These are phyloP conservation scores for Curvularia hawaiiensis DNA, from an alignment of 2,329 filamentous ascomycete genomes.

Conservation along the genomic window DNA sequence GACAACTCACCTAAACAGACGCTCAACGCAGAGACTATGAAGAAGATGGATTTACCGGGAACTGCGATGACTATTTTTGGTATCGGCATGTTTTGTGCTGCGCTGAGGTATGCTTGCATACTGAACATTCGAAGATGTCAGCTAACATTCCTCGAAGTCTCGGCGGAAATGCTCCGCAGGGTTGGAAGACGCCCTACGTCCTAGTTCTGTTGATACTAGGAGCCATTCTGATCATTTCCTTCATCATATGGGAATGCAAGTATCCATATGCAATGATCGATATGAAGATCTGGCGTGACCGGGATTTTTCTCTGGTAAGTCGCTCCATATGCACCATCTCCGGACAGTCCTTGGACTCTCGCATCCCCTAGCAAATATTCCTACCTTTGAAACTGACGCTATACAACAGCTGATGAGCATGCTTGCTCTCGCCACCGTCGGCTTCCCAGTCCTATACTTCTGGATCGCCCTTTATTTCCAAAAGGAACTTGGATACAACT, in stretches of 20 bases:
- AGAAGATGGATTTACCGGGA: conserved; percentile 65
- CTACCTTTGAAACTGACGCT: conserved; percentile 24
- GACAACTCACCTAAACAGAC: conserved; percentile 56
- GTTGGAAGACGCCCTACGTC: conserved; percentile 67
- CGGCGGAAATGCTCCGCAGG: conserved; percentile 61
- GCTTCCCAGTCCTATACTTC: conserved; percentile 65
- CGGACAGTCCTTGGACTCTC: background rate
- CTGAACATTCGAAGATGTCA: fast-evolving
- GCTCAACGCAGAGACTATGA: conserved; percentile 55
- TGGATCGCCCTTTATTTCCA: conserved; percentile 72
- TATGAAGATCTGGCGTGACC: conserved; percentile 65
- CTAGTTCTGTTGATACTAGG: conserved; percentile 67
- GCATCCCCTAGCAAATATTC: conserved; percentile 1
- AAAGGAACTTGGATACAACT: conserved; percentile 56
- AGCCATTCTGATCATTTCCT: conserved; percentile 59
- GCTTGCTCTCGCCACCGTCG: conserved; percentile 65
- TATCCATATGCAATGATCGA: conserved; percentile 53
- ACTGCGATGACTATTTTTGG: conserved; percentile 66
- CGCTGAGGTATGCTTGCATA: conserved; percentile 56
- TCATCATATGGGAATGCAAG: conserved; percentile 67
- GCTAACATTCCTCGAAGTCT: conserved; percentile 41
- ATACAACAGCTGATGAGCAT: conserved; percentile 56
- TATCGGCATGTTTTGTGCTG: conserved; percentile 68
- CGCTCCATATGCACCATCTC: background rate
- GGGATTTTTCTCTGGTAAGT: conserved; percentile 65